These are phyloP conservation scores for Solanum hybrid DNA, from an alignment of 305 asterid genomes.

Conservation along the genomic window DNA sequence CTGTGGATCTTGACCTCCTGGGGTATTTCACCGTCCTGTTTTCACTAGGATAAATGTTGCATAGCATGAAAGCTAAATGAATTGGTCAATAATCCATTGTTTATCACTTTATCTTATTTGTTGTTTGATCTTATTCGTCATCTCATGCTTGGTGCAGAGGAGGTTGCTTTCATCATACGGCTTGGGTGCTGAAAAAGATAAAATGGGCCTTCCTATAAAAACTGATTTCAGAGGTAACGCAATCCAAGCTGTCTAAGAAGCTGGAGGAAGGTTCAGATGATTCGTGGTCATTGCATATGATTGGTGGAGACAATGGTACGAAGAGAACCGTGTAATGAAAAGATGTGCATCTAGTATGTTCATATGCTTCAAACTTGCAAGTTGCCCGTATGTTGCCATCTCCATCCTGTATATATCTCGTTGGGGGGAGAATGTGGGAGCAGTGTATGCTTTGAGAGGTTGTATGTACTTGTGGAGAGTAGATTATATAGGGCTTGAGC, in stretches of 20 bases:
- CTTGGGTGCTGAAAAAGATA: constrained; percentile 5
- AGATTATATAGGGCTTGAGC: not conserved
- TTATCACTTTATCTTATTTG: not conserved
- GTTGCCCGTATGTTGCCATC: not conserved
- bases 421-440: not conserved
- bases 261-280: not conserved
- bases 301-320: not conserved
- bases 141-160: constrained; percentile 33
- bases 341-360: not conserved
- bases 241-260: not conserved
- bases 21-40: not conserved
- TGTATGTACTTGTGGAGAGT: not conserved
- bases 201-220: not conserved
- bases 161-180: constrained; percentile 24
- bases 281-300: not conserved
- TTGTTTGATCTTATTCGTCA: not conserved
- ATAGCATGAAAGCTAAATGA: not conserved
- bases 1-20: not conserved
- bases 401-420: not conserved
- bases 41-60: not conserved
- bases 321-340: not conserved
- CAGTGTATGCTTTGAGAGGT: not conserved
- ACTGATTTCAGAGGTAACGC: constrained; percentile 5
- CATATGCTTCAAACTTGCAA: not conserved
- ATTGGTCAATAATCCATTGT: not conserved